A percentile compares a stretch with the other conserved stretches of the same genome.
Evolutionary conservation across 2,329 filamentous ascomycete genomes (phyloP).

Genomic region (Clarireedia monteithiana): DNA sequence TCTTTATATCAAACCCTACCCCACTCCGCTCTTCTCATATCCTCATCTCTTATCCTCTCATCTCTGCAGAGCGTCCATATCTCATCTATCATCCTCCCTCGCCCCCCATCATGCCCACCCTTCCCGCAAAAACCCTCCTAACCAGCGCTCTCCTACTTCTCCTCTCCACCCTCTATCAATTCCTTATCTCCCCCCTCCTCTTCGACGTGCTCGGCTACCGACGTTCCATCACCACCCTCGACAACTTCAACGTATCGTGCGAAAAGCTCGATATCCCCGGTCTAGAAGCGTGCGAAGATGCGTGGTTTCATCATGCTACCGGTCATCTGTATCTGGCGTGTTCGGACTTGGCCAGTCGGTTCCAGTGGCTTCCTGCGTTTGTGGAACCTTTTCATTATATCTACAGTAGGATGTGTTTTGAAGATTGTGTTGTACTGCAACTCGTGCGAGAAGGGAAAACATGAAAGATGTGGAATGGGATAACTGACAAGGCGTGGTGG

Average conservation of each 20-base stretch:
- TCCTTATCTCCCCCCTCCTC: conserved; percentile 25
- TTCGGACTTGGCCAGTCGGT: conserved; percentile 17
- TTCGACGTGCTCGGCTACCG: conserved; percentile 28
- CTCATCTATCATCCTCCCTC: no score
- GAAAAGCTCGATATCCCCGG: conserved; percentile 20
- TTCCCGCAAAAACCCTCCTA: conserved; percentile 12
- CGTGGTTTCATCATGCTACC: conserved; percentile 25
- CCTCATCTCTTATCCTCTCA: background rate
- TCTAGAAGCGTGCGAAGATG: conserved; percentile 26
- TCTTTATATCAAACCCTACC: background rate
- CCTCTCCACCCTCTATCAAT: conserved; percentile 27
- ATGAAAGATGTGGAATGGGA: no score
- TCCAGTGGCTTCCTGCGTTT: conserved; percentile 25
- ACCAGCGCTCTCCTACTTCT: conserved; percentile 15
- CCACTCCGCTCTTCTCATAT: background rate
- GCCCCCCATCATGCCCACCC: conserved; percentile 1
- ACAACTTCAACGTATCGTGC: conserved; percentile 27
- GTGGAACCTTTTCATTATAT: conserved; percentile 3
- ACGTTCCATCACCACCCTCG: conserved; percentile 27
- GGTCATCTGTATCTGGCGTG: conserved; percentile 26
- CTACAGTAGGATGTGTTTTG: background rate
- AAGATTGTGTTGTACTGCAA: no score
- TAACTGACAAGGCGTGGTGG: no score
- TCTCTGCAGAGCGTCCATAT: background rate
- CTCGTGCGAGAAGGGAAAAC: no score